Percentiles rank a stretch among this genome's conserved stretches.
Conservation (phyloP, 495 filamentous ascomycete species). For the Coniosporium apollinis region DNA sequence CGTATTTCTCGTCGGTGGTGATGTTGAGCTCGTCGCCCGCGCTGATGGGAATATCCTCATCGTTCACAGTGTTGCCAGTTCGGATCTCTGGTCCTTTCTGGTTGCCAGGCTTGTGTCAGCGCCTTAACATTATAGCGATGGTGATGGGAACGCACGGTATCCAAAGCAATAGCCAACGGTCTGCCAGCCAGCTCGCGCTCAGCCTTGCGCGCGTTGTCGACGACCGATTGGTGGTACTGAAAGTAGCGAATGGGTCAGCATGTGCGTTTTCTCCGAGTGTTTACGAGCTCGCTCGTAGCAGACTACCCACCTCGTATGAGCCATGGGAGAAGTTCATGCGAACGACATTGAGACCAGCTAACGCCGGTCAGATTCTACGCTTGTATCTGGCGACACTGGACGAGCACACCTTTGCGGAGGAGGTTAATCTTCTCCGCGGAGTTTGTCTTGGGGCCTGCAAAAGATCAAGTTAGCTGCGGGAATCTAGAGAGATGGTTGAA, state of each 20-base stretch:
- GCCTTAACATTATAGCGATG: too few relatives aligned
- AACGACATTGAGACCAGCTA: slow-evolving; percentile 85
- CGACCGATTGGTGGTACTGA: slow-evolving; percentile 84
- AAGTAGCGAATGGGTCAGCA: background rate
- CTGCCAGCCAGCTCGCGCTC: slow-evolving; percentile 59
- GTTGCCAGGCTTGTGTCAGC: background rate
- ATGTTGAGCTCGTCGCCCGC: slow-evolving; percentile 76
- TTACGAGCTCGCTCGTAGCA: slow-evolving; percentile 7
- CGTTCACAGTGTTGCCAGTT: slow-evolving; percentile 77
- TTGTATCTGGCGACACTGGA: slow-evolving; percentile 4
- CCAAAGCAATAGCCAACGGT: slow-evolving; percentile 88
- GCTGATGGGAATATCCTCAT: slow-evolving; percentile 73
- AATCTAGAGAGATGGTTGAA: background rate
- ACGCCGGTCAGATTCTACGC: slow-evolving; percentile 14
- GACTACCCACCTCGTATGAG: slow-evolving; percentile 55
- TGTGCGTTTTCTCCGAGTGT: background rate
- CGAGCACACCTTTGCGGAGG: slow-evolving; percentile 48
- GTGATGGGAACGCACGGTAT: slow-evolving; percentile 63
- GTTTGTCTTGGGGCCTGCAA: slow-evolving; percentile 84
- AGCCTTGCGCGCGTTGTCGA: slow-evolving; percentile 80
- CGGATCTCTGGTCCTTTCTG: slow-evolving; percentile 96
- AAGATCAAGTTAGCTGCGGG: background rate
- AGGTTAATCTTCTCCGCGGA: slow-evolving; percentile 89
- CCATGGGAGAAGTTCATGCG: slow-evolving; percentile 99
- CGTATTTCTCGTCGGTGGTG: slow-evolving; percentile 93